phyloP scores from a whole-genome alignment of 1,284 basidiomycete genomes.

The Apiotrichum gracile region DNA sequence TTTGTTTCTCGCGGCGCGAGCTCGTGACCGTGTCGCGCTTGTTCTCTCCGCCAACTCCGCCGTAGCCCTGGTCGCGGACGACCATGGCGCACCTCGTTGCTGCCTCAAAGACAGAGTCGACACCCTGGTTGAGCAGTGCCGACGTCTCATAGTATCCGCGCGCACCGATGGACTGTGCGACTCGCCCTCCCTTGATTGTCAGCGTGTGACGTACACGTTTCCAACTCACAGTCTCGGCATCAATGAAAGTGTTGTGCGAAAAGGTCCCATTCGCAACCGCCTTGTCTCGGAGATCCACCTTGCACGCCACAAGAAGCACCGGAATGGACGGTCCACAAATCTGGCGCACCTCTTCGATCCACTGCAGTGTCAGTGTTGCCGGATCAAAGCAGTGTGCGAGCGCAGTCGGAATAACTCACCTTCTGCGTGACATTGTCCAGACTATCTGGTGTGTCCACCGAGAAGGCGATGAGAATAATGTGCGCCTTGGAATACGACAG shows the following conservation, averaged over 20 bases:
- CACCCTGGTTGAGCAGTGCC: slow-evolving; percentile 82
- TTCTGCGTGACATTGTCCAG: slow-evolving; percentile 92
- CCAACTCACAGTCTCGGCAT: slow-evolving; percentile 17
- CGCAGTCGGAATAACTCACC: slow-evolving; percentile 49
- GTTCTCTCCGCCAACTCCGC: slow-evolving; percentile 33
- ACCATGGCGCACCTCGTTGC: slow-evolving; percentile 90
- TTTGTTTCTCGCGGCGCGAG: slow-evolving; percentile 5
- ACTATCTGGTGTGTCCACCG: slow-evolving; percentile 93
- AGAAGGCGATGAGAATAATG: slow-evolving; percentile 95
- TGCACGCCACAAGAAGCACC: slow-evolving; percentile 52
- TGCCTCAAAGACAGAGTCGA: slow-evolving; percentile 91
- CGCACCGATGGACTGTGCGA: slow-evolving; percentile 74
- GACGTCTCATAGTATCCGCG: slow-evolving; percentile 90
- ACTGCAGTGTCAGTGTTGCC: slow-evolving; percentile 52
- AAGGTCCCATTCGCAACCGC: slow-evolving; percentile 45
- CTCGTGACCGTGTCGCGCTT: slow-evolving; percentile 8
- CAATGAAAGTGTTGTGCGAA: slow-evolving; percentile 41
- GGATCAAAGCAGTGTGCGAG: no score
- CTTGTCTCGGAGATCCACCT: slow-evolving; percentile 52
- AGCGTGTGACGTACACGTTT: background rate
- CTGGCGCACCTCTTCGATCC: slow-evolving; percentile 92
- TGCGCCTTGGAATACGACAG: slow-evolving; percentile 97
- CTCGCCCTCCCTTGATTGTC: slow-evolving; percentile 59
- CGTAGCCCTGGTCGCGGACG: slow-evolving; percentile 66
- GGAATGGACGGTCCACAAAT: slow-evolving; percentile 68